phyloP scores from a whole-genome alignment of 1,284 basidiomycete genomes.

The Sporisorium exsertum region DNA sequence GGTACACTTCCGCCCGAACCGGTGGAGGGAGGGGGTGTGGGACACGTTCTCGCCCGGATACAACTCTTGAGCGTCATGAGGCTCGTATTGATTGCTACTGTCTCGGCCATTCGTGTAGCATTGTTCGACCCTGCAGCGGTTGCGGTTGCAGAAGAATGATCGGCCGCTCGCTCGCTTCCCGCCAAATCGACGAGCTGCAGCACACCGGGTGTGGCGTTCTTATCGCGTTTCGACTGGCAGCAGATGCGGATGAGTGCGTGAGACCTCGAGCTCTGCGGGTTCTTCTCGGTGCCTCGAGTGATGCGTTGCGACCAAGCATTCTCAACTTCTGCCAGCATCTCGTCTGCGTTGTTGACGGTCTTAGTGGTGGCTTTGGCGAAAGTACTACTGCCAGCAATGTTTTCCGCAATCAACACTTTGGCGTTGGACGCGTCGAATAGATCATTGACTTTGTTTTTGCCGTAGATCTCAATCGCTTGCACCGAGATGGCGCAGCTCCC shows the following conservation, averaged over 20 bases:
- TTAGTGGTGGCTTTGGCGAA: conserved; percentile 21
- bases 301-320: conserved; percentile 20
- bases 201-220: conserved; percentile 28
- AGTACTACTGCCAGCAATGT: conserved; percentile 15
- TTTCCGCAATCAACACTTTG: conserved; percentile 21
- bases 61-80: conserved; percentile 41
- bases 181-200: conserved; percentile 39
- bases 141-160: conserved; percentile 8
- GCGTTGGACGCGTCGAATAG: conserved; percentile 23
- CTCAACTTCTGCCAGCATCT: conserved; percentile 19
- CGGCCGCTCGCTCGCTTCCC: conserved; percentile 22
- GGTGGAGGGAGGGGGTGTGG: not conserved
- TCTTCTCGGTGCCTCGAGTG: conserved; percentile 34
- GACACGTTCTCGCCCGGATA: conserved; percentile 21
- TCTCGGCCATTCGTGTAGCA: conserved; percentile 28
- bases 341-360: not conserved
- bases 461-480: conserved; percentile 33
- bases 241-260: conserved; percentile 35
- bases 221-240: conserved; percentile 5
- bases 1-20: not conserved
- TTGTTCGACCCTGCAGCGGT: not conserved
- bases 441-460: conserved; percentile 34
- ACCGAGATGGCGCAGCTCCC: conserved; percentile 5
- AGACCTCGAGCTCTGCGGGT: conserved; percentile 11
- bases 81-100: conserved; percentile 38